Conservation (phyloP, 306 rosid species). For the Betula pendula region DNA sequence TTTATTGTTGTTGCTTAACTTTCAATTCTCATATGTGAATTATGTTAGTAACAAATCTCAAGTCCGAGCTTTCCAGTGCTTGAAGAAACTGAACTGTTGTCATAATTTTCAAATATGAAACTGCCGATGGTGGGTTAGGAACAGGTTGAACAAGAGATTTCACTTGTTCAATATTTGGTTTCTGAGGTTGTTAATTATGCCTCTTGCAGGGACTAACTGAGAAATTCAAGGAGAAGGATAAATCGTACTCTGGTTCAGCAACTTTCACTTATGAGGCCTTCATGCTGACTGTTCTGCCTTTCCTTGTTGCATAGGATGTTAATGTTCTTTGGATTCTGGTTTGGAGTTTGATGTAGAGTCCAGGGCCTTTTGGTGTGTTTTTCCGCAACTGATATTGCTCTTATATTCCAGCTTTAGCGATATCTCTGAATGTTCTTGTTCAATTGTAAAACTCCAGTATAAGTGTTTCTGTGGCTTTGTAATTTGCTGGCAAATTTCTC, state of each 20-base stretch:
- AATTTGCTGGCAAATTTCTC: neutral
- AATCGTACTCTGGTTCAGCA: constrained; percentile 62
- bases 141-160: neutral
- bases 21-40: neutral
- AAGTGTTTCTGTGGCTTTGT: neutral
- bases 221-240: constrained; percentile 93
- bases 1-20: neutral
- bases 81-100: neutral
- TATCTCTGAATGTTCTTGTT: neutral
- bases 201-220: constrained; percentile 83
- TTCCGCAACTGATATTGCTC: neutral
- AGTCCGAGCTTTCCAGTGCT: neutral
- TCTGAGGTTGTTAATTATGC: constrained; percentile 3
- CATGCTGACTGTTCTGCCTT: constrained; percentile 94
- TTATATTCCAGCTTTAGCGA: neutral
- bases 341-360: neutral
- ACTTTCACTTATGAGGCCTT: constrained; percentile 80
- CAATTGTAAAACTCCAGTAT: neutral
- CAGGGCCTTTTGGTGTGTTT: neutral
- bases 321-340: neutral
- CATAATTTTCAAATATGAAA: neutral
- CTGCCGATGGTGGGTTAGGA: neutral
- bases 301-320: constrained; percentile 63
- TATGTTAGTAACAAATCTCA: neutral
- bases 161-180: neutral